Evolutionary conservation across 1,284 basidiomycete genomes (phyloP).

Genomic region (Naganishia sp.): DNA sequence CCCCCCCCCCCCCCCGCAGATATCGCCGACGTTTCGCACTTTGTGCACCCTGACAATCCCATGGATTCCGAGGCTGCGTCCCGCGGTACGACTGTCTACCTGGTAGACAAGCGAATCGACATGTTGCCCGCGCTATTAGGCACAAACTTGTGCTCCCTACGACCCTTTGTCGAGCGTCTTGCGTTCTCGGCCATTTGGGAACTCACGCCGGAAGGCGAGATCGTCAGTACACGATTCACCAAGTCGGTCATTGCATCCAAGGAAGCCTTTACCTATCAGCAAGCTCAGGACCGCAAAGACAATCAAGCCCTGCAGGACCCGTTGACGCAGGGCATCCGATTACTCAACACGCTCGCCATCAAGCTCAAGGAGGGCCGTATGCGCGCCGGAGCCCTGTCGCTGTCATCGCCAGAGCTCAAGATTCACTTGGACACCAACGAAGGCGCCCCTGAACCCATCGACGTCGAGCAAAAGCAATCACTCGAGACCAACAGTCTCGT

Average conservation of each 20-base stretch:
- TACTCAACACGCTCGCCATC: slow-evolving; percentile 84
- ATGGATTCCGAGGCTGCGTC: slow-evolving; percentile 97
- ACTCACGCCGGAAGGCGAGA: slow-evolving; percentile 79
- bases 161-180: slow-evolving; percentile 89
- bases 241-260: slow-evolving; percentile 98
- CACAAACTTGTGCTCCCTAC: slow-evolving; percentile 92
- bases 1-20: slow-evolving; percentile 59
- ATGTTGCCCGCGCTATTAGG: slow-evolving; percentile 95
- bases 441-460: slow-evolving; percentile 83
- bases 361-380: slow-evolving; percentile 85
- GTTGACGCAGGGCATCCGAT: slow-evolving; percentile 82
- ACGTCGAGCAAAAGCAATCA: slow-evolving; percentile 94
- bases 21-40: slow-evolving; percentile 97
- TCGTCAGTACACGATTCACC: slow-evolving; percentile 85
- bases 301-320: slow-evolving; percentile 72
- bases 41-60: slow-evolving; percentile 88
- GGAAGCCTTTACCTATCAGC: slow-evolving; percentile 95
- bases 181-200: slow-evolving; percentile 98
- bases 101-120: slow-evolving; percentile 98
- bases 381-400: slow-evolving; percentile 90
- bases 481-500: slow-evolving; percentile 94
- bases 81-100: slow-evolving; percentile 94
- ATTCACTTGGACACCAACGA: slow-evolving; percentile 92
- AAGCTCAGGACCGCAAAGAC: slow-evolving; percentile 92
- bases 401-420: slow-evolving; percentile 97